Evolutionary conservation across 768 basidiomycete genomes (phyloP).

Genomic region (Exsudoporus frostii): DNA sequence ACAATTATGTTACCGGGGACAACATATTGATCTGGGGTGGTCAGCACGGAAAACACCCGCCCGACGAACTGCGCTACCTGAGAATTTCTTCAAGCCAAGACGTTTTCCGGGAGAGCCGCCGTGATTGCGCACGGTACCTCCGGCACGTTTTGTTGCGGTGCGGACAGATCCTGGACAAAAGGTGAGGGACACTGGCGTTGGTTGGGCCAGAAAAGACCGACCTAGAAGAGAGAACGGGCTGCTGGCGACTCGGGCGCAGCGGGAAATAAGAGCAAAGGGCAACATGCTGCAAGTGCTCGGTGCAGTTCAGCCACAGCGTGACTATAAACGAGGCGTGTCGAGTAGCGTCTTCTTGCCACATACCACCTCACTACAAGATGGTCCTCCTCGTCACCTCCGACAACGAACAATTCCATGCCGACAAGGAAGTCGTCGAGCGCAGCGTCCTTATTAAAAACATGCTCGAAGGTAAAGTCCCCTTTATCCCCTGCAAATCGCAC

Average conservation of each 20-base stretch:
- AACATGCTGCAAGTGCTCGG: constrained; percentile 1
- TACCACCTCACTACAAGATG: constrained; percentile 42
- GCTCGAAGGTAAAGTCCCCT: constrained; percentile 75
- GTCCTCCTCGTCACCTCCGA: constrained; percentile 92
- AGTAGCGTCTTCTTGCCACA: not conserved
- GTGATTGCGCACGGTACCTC: constrained; percentile 91
- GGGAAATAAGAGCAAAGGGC: constrained; percentile 38
- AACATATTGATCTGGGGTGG: constrained; percentile 74
- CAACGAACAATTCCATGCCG: constrained; percentile 90
- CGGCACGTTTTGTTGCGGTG: constrained; percentile 95
- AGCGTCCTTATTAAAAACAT: constrained; percentile 98
- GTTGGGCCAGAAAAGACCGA: constrained; percentile 2
- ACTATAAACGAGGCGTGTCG: constrained; percentile 2
- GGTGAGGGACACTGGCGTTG: not conserved
- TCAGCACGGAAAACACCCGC: constrained; percentile 5
- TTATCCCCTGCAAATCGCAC: not conserved
- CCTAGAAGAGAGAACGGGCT: constrained; percentile 52
- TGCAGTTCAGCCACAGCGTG: constrained; percentile 13
- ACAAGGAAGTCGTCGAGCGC: constrained; percentile 93
- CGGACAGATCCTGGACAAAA: constrained; percentile 59
- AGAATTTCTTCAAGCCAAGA: constrained; percentile 94
- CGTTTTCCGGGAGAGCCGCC: constrained; percentile 92
- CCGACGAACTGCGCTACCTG: constrained; percentile 51
- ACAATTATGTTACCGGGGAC: constrained; percentile 96
- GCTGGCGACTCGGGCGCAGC: constrained; percentile 34